These are phyloP conservation scores for Lachnellula subtilissima DNA, from an alignment of 2,329 filamentous ascomycete genomes.

Conservation along the genomic window DNA sequence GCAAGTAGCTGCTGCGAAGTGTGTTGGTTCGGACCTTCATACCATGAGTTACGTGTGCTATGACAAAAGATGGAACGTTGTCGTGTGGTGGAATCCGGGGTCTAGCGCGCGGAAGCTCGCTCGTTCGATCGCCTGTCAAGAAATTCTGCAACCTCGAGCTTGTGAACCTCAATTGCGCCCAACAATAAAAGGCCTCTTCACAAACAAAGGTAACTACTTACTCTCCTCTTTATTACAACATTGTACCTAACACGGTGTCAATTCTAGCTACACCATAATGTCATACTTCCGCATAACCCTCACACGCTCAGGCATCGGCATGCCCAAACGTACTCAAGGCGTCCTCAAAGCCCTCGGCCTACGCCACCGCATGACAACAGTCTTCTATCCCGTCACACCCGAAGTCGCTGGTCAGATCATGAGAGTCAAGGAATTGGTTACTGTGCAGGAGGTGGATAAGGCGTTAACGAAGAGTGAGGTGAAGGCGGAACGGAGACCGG, in stretches of 20 bases:
- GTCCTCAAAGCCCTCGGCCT: slow-evolving; percentile 67
- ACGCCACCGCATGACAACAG: slow-evolving; percentile 65
- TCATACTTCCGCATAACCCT: slow-evolving; percentile 69
- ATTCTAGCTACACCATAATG: slow-evolving; percentile 37
- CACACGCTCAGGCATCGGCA: slow-evolving; percentile 66
- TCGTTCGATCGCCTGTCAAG: background rate
- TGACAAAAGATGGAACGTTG: slow-evolving; percentile 5
- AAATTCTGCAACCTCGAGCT: slow-evolving; percentile 12
- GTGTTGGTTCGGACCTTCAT: slow-evolving; percentile 10
- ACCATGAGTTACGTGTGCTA: slow-evolving; percentile 14
- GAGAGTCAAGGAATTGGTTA: slow-evolving; percentile 69
- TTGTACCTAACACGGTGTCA: background rate
- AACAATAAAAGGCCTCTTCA: slow-evolving; percentile 1
- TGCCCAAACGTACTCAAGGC: slow-evolving; percentile 58
- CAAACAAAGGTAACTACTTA: slow-evolving; percentile 9
- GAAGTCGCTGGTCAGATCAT: slow-evolving; percentile 69
- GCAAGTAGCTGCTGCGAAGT: background rate
- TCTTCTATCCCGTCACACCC: slow-evolving; percentile 65
- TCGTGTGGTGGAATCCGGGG: slow-evolving; percentile 8
- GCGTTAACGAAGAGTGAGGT: slow-evolving; percentile 56
- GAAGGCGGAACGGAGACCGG: slow-evolving; percentile 56
- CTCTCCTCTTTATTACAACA: background rate
- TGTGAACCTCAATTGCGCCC: background rate
- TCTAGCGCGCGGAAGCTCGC: slow-evolving; percentile 2
- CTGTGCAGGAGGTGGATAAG: slow-evolving; percentile 61